Percentiles rank a stretch among this genome's conserved stretches.
phyloP scores from a whole-genome alignment of 805 yeast species.

The Hanseniaspora mollemarum region DNA sequence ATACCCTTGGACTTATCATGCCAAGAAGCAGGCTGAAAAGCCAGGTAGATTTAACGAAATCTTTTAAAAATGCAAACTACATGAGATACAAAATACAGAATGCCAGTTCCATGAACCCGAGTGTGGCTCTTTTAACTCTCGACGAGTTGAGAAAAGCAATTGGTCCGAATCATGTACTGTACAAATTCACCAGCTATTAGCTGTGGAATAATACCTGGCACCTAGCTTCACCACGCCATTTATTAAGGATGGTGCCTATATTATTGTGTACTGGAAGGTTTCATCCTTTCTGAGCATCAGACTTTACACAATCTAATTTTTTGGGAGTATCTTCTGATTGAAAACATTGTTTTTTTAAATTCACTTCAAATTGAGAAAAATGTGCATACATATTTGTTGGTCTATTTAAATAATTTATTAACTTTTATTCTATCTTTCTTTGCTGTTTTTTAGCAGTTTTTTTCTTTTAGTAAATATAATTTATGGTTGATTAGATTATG shows the following conservation, averaged over 20 bases:
- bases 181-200: constrained; percentile 24
- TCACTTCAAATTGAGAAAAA: no score
- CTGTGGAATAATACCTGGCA: background rate
- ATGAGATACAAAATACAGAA: constrained; percentile 32
- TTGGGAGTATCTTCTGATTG: no score
- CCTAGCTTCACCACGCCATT: no score
- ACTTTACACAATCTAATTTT: no score
- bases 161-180: constrained; percentile 26
- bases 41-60: constrained; percentile 32
- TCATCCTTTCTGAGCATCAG: no score
- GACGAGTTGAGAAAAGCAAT: constrained; percentile 37
- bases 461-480: no score
- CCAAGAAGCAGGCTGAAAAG: constrained; percentile 37
- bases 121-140: constrained; percentile 41
- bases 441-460: no score
- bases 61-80: constrained; percentile 32
- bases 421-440: no score
- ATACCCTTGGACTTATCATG: constrained; percentile 42
- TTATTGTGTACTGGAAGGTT: no score
- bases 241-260: no score
- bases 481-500: no score
- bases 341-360: no score
- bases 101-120: constrained; percentile 37
- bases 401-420: background rate
- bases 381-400: background rate